phyloP scores from a whole-genome alignment of 2,329 filamentous ascomycete species.

The Colletotrichum spaethianum region DNA sequence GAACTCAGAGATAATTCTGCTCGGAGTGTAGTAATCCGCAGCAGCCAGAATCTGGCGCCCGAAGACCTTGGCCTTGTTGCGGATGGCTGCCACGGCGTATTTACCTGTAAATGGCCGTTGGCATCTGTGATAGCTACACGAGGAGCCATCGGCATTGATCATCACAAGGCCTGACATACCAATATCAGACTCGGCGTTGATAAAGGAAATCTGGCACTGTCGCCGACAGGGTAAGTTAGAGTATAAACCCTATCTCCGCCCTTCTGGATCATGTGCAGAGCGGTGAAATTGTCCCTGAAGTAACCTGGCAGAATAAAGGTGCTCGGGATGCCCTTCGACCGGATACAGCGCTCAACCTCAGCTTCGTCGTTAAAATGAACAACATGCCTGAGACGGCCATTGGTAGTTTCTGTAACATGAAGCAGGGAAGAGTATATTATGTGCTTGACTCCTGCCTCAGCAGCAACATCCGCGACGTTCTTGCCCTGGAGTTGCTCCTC shows the following conservation, averaged over 20 bases:
- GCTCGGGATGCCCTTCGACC: slow-evolving; percentile 57
- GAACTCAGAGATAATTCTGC: slow-evolving; percentile 38
- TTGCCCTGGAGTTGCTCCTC: slow-evolving; percentile 53
- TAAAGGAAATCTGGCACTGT: slow-evolving; percentile 50
- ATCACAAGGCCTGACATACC: too few relatives aligned
- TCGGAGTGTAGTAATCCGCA: slow-evolving; percentile 37
- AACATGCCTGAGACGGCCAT: slow-evolving; percentile 46
- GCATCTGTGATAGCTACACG: too few relatives aligned
- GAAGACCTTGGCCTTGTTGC: slow-evolving; percentile 30
- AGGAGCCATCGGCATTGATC: too few relatives aligned
- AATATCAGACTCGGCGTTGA: slow-evolving; percentile 51
- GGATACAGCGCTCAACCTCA: slow-evolving; percentile 62
- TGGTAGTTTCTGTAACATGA: slow-evolving; percentile 46
- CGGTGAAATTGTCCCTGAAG: slow-evolving; percentile 66
- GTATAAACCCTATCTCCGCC: slow-evolving; percentile 47
- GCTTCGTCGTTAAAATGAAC: slow-evolving; percentile 64
- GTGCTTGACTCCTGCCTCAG: slow-evolving; percentile 49
- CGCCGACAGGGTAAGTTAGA: slow-evolving; percentile 43
- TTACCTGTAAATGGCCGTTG: slow-evolving; percentile 41
- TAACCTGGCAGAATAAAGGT: slow-evolving; percentile 64
- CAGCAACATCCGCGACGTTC: slow-evolving; percentile 56
- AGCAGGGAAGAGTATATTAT: slow-evolving; percentile 52
- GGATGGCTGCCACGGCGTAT: slow-evolving; percentile 33
- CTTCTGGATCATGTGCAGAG: slow-evolving; percentile 44
- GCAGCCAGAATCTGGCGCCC: slow-evolving; percentile 34